These are phyloP conservation scores for Inga oerstediana DNA, from an alignment of 306 rosid species.

Conservation along the genomic window DNA sequence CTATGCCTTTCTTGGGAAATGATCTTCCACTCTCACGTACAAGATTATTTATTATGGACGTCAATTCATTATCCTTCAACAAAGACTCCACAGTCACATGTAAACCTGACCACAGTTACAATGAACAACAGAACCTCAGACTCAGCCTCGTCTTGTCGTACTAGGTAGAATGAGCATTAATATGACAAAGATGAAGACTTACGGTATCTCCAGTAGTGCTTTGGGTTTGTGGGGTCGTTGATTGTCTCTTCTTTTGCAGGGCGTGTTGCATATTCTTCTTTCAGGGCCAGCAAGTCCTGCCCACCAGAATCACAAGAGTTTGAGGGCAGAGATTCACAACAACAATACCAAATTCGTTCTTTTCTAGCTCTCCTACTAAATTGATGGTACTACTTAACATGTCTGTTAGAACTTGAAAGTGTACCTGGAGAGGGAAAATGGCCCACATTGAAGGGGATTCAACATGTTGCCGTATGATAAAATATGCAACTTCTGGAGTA, in stretches of 20 bases:
- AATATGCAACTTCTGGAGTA: conserved; percentile 75
- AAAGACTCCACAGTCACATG: conserved; percentile 85
- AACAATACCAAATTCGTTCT: background rate
- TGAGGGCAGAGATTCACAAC: background rate
- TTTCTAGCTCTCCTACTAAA: background rate
- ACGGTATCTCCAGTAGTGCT: conserved; percentile 99
- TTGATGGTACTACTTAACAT: background rate
- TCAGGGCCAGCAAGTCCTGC: conserved; percentile 87
- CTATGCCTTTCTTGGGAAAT: conserved; percentile 52
- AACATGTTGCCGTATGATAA: conserved; percentile 69
- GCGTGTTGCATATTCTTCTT: conserved; percentile 78
- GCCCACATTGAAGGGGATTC: conserved; percentile 99
- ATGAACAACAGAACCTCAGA: background rate
- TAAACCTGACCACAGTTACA: conserved; percentile 57
- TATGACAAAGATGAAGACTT: conserved; percentile 35
- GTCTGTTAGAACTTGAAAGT: background rate
- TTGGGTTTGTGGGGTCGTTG: conserved; percentile 95
- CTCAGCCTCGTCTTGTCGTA: background rate
- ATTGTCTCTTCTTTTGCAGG: conserved; percentile 91
- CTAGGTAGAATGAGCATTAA: background rate
- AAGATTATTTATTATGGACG: conserved; percentile 61
- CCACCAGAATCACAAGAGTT: conserved; percentile 25
- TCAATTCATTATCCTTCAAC: conserved; percentile 68
- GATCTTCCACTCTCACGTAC: conserved; percentile 74
- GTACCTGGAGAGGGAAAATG: conserved; percentile 97